Conservation (phyloP, 441 rosid genomes). For the Omphalea diandra region DNA sequence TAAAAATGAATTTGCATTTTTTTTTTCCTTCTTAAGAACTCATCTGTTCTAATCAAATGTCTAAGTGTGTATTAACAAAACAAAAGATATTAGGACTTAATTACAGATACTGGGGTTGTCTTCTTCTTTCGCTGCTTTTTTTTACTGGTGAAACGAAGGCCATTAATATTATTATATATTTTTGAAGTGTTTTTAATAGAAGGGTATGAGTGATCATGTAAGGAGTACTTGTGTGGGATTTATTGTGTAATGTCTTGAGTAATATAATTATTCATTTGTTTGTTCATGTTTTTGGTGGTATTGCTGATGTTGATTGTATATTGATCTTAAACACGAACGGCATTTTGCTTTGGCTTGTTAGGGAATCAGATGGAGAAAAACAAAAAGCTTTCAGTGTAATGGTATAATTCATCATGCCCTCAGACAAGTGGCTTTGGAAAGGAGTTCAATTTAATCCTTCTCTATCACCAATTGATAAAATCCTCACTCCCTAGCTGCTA, state of each 20-base stretch:
- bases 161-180: not conserved
- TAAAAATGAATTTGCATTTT: slow-evolving; percentile 7
- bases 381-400: no score
- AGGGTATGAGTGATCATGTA: not conserved
- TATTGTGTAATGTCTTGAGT: not conserved
- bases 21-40: slow-evolving; percentile 3
- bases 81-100: not conserved
- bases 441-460: no score
- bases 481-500: no score
- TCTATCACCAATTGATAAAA: no score
- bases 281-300: not conserved
- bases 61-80: not conserved
- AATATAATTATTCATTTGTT: not conserved
- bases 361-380: no score
- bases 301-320: not conserved
- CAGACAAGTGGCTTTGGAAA: no score
- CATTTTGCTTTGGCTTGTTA: not conserved
- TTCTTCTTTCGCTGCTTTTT: not conserved
- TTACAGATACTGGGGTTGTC: not conserved
- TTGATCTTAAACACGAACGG: not conserved
- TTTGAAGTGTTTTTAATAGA: not conserved
- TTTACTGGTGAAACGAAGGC: not conserved
- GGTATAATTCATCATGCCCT: no score
- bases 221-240: slow-evolving; percentile 4
- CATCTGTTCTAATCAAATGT: not conserved